phyloP scores from a whole-genome alignment of 176 grass and related monocot genomes.

The Thinopyrum elongatum region DNA sequence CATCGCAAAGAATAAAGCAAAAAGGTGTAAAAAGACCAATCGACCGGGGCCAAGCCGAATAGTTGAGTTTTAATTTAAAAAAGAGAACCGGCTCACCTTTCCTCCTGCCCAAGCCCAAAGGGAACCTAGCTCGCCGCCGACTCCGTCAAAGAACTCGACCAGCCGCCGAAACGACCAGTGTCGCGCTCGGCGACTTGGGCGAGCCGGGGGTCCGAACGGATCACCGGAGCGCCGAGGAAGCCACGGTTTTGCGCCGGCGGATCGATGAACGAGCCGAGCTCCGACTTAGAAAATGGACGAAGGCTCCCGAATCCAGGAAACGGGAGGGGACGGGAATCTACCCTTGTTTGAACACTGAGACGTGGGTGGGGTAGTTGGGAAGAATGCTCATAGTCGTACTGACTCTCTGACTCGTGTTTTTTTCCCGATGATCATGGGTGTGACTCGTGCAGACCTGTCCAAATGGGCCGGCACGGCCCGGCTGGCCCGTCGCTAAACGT shows the following conservation, averaged over 20 bases:
- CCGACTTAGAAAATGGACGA: neutral
- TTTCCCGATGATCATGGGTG: too few relatives aligned
- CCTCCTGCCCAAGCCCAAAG: neutral
- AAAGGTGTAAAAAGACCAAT: conserved; percentile 15
- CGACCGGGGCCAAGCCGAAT: conserved; percentile 25
- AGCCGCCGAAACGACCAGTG: neutral
- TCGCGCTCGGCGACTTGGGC: neutral
- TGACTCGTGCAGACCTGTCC: too few relatives aligned
- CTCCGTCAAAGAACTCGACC: conserved; percentile 32
- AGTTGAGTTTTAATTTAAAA: conserved; percentile 28
- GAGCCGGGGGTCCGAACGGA: neutral
- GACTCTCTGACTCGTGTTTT: neutral
- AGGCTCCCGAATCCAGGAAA: conserved; percentile 20
- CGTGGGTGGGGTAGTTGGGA: conserved; percentile 31
- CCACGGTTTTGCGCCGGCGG: neutral
- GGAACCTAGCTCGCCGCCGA: conserved; percentile 12
- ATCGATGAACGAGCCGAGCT: neutral
- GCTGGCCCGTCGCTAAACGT: too few relatives aligned
- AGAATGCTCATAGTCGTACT: conserved; percentile 8
- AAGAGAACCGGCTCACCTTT: conserved; percentile 43
- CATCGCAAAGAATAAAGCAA: conserved; percentile 39
- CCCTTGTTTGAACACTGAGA: conserved; percentile 22
- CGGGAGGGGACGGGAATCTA: conserved; percentile 30
- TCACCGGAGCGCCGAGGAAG: neutral
- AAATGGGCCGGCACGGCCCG: too few relatives aligned